These are phyloP conservation scores for Beta macrorhiza DNA, from an alignment of 179 eudicot genomes.

Conservation along the genomic window DNA sequence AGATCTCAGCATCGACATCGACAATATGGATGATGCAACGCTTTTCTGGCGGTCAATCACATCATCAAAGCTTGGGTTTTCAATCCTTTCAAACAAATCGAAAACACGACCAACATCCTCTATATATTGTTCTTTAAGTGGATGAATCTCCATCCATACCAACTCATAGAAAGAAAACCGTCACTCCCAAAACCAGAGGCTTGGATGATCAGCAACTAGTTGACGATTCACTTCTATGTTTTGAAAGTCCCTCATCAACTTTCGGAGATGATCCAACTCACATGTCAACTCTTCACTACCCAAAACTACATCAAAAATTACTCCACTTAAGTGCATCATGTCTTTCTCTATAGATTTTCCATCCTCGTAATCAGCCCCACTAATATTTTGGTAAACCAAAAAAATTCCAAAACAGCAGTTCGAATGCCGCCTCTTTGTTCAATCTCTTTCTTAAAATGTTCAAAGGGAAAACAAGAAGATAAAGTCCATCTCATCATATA, in stretches of 20 bases:
- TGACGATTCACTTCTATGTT: background rate
- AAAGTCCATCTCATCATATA: too few species aligned
- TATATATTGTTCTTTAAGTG: background rate
- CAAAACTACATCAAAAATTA: background rate
- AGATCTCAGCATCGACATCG: background rate
- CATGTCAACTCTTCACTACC: background rate
- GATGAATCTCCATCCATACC: background rate
- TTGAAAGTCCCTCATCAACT: background rate
- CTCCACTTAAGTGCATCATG: background rate
- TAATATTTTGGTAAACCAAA: background rate
- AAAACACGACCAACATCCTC: background rate
- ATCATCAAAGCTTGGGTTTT: too few species aligned
- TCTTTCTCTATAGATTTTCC: background rate
- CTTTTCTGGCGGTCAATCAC: background rate
- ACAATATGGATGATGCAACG: background rate
- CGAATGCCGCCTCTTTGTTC: background rate
- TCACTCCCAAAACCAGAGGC: background rate
- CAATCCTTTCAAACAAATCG: background rate
- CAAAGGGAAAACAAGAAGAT: too few species aligned
- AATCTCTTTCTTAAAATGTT: background rate
- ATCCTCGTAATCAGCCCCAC: background rate
- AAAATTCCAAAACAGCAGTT: background rate
- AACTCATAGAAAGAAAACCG: background rate
- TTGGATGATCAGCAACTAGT: background rate
- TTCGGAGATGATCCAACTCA: background rate